Evolutionary conservation across 1,284 basidiomycete species (phyloP), one percentile per base, ranked within the genome.

Genomic region (Anthracocystis walkeri): DNA sequence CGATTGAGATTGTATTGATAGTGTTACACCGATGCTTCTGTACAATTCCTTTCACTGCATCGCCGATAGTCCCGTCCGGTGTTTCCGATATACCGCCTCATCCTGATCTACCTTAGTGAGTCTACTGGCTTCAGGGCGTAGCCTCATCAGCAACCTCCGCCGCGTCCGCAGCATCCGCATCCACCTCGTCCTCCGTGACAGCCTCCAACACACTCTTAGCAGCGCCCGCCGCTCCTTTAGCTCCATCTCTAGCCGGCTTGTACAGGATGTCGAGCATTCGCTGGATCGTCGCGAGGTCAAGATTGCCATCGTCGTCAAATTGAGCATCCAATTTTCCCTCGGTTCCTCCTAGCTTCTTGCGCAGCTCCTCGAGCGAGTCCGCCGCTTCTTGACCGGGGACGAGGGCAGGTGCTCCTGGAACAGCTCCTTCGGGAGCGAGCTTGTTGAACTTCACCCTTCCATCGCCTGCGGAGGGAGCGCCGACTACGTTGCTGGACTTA

Each of bases 221-320:
- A 4, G 59, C 59, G 40, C 50, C 35, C 1, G 57, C 68, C 4
- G 65, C 68, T 5, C 55, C 59, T 29, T 65, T 75, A 0, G 51
- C 71, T 11, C 73, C 67, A 35, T 71, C 60, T 16, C 61, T 61
- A 0, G 73, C 67, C 10, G 74, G 74, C 58, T 67, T 66, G 55
- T 81, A 81, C 44, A 81, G 58, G 44, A 79, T 74, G 38, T 81
- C 79, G 27, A 81, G 65, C 79, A 81, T 79, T 2, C 79, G 52
- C 35, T 81, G 77, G 61, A 79, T 67, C 18, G 79, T 81, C 0
- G 71, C 79, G n/a, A 79, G 55, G 50, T 81, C 79, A 27, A 81
- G 53, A 33, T 79, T 75, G 33, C 79, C 79, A 14, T 79, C 73
- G 21, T 81, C 77, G 59, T 81, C 79, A 33, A 77, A 79, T 29